phyloP scores from a whole-genome alignment of 192 early-diverging fungal genomes.

The Phlyctochytrium bullatum region DNA sequence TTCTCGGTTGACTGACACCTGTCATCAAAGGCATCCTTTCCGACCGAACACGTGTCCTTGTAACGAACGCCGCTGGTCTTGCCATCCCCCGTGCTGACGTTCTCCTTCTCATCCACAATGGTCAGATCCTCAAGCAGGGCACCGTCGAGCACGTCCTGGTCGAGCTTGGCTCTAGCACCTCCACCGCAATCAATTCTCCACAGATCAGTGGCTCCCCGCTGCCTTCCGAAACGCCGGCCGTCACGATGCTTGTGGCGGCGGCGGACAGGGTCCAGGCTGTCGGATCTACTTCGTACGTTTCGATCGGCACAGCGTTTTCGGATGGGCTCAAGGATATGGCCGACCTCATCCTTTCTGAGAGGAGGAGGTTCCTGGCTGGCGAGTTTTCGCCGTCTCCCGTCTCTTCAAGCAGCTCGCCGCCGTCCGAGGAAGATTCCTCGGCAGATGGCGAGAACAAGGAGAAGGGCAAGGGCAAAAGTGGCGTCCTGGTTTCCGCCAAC shows the following conservation, averaged over 20 bases:
- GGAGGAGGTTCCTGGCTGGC: not conserved
- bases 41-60: slow-evolving; percentile 76
- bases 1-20: slow-evolving; percentile 65
- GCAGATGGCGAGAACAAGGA: not conserved
- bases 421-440: slow-evolving; percentile 9
- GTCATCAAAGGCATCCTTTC: too few relatives aligned
- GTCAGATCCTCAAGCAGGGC: slow-evolving; percentile 22
- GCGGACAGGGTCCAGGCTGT: too few relatives aligned
- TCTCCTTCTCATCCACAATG: slow-evolving; percentile 35
- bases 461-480: not conserved
- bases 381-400: not conserved
- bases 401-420: not conserved
- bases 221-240: not conserved
- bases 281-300: not conserved
- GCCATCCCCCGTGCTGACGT: slow-evolving; percentile 39
- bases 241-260: not conserved
- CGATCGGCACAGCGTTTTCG: not conserved
- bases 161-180: not conserved
- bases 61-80: slow-evolving; percentile 65
- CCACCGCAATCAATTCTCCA: not conserved
- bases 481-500: not conserved
- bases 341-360: slow-evolving; percentile 5
- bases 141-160: slow-evolving; percentile 12
- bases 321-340: slow-evolving; percentile 8
- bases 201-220: not conserved